These are phyloP conservation scores for Aspergillus sp. DNA, from an alignment of 2,329 filamentous ascomycete species.

Conservation along the genomic window DNA sequence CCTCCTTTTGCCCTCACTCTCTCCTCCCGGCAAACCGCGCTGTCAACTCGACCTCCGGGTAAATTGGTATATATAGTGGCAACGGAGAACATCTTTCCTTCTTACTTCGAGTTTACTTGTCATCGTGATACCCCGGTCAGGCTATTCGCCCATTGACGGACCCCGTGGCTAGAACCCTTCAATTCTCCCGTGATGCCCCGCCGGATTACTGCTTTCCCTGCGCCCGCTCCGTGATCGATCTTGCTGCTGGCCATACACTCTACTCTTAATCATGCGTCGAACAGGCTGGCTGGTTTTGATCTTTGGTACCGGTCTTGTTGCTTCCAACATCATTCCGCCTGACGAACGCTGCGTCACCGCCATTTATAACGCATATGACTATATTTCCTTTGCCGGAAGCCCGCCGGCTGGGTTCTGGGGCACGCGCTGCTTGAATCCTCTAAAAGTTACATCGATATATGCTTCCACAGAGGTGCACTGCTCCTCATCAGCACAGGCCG, in stretches of 20 bases:
- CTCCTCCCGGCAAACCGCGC: background rate
- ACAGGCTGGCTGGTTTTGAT: conserved; percentile 17
- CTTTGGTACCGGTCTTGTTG: conserved; percentile 5
- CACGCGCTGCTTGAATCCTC: conserved; percentile 32
- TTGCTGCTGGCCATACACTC: background rate
- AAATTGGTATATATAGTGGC: background rate
- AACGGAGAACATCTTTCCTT: background rate
- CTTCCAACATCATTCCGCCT: conserved; percentile 11
- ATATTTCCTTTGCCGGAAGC: conserved; percentile 29
- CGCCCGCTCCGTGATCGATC: background rate
- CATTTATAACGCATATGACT: conserved; percentile 32
- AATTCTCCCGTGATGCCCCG: background rate
- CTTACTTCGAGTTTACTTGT: no score
- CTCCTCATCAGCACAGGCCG: conserved; percentile 19
- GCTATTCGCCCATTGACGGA: background rate
- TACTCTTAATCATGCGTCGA: background rate
- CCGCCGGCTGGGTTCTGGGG: conserved; percentile 21
- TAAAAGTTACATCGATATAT: conserved; percentile 37
- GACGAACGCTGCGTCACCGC: conserved; percentile 35
- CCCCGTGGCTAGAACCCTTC: no score
- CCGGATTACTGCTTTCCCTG: background rate
- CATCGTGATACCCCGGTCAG: no score
- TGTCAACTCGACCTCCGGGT: background rate
- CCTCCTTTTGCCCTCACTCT: background rate
- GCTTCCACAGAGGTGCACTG: conserved; percentile 36